Base-by-base conservation (phyloP, 2,329 filamentous ascomycete species). In the Alternaria sp. region DNA sequence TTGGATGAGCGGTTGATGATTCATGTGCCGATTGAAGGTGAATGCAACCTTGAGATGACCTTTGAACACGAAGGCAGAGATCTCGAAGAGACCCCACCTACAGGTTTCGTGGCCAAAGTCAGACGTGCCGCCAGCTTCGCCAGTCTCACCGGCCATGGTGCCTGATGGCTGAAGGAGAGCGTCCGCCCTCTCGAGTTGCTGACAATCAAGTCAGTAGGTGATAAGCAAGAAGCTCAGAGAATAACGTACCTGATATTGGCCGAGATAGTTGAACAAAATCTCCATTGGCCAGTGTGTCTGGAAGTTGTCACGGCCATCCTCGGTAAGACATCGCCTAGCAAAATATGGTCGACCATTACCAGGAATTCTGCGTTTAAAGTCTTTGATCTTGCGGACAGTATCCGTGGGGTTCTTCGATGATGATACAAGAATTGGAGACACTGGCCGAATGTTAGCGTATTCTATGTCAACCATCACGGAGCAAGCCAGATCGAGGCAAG, bases 231-330 rank as follows among this genome's bases (percentile, higher is more conserved):
- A 40, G 10, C 11, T 40, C 37, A 40, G 2, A 17, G 17, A 17
- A 6, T 11, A 14, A 41, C 61, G 78, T 81, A 72, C 82, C 54
- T 84, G 81, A 24, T 83, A 75, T 0, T 81, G 80, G 6, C 85
- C 84, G 2, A 82, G 78, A 63, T 85, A 86, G 54, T 81, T 86
- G 68, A 88, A 87, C 39, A 86, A 80, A 48, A 88, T 79, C 67
- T 88, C 86, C 55, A 86, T 81, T 0, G 80, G 80, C 68, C 74
- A 79, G 26, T 80, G 79, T 17, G 75, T 75, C 2, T 61, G 56
- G 40, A 74, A 76, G 1, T 56, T 58, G 21, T 75, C 65, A 2
- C 60, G 65, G 2, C 73, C 73, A n/a, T 72, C 66, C 10, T 56
- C 24, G 0, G 72, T 76, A 5, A 76, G 70, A 53, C 65, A 71